phyloP scores from a whole-genome alignment of 441 rosid genomes.

The Gossypium gossypioides region DNA sequence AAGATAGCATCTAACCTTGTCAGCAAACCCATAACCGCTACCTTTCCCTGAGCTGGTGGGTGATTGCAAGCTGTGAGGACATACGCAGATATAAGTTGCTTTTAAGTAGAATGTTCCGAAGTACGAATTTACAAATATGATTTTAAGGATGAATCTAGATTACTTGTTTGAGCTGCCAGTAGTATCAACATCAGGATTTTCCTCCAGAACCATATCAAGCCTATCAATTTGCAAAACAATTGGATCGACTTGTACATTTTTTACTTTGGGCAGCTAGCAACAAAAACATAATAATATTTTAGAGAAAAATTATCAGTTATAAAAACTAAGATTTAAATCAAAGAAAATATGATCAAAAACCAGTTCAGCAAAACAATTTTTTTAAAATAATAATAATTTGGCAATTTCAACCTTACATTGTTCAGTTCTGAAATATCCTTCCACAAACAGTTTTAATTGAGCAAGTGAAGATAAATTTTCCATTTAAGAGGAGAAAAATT shows the following conservation, averaged over 20 bases:
- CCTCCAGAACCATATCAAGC: constrained; percentile 95
- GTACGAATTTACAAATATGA: constrained; percentile 3
- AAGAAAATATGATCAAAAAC: background rate
- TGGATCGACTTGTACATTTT: constrained; percentile 82
- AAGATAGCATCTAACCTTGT: constrained; percentile 56
- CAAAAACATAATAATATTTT: constrained; percentile 3
- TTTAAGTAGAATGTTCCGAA: background rate
- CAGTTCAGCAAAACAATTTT: background rate
- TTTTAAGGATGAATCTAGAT: background rate
- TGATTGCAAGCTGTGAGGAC: constrained; percentile 43
- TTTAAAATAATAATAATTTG: too few relatives aligned
- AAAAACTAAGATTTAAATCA: background rate
- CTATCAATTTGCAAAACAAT: constrained; percentile 78
- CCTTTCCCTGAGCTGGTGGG: constrained; percentile 58
- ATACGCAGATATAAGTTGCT: constrained; percentile 3
- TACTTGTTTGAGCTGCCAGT: constrained; percentile 56
- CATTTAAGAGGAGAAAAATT: background rate
- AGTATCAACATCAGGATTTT: constrained; percentile 57
- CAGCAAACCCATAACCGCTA: constrained; percentile 90
- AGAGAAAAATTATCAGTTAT: background rate
- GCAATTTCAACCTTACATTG: background rate
- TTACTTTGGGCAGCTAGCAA: constrained; percentile 78
- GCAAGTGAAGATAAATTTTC: background rate
- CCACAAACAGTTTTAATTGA: background rate
- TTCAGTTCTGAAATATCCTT: background rate